Evolutionary conservation across 2,329 filamentous ascomycete species (phyloP), one percentile per base, ranked within the genome.

Genomic region (Colletotrichum sidae): DNA sequence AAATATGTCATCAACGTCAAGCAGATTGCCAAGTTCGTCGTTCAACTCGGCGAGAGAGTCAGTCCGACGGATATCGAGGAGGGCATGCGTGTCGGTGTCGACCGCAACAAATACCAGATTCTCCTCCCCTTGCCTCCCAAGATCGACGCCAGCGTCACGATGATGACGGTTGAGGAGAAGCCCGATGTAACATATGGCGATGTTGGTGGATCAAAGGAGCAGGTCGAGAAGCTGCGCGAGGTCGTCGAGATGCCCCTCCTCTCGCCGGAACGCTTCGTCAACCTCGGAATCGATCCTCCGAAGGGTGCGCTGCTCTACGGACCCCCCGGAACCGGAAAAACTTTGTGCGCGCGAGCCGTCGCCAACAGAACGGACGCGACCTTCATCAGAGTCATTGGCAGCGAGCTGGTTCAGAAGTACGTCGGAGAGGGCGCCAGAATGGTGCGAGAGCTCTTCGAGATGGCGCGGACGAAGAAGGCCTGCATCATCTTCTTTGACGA

Each of bases 1-100:
- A 99, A 98, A 89, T 99, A 99, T 84, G 94, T 99, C 74, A 99
- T 99, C 87, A 99, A 99, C 81, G 95, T 99, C 72, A 99, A 99
- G 86, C 96, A 99, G 81, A 99, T 99, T 74, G 96, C 96, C 75
- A 99, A 99, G 83, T 99, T 99, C 74, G 96, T 99, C 55, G 96
- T 99, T 70, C 96, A 97, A 80, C 88, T 99, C 56, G 96, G 96
- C 72, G 96, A 99, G 77, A 91, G 96, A 69, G 96, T 99, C 72
- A 96, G 92, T 75, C 96, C 96, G 54, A 98, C 96, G 71, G 96
- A 99, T 88, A 99, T 99, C 74, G 96, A 99, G 77, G 96, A 99
- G 80, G 96, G 96, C 70, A 99, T 99, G 96, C 90, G 96, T 71
- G 96, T 99, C 68, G 96, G 94, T 80, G 96, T 99, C 77, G 96